phyloP scores from a whole-genome alignment of 1,139 yeast species.

The Geotrichum carabidarum region DNA sequence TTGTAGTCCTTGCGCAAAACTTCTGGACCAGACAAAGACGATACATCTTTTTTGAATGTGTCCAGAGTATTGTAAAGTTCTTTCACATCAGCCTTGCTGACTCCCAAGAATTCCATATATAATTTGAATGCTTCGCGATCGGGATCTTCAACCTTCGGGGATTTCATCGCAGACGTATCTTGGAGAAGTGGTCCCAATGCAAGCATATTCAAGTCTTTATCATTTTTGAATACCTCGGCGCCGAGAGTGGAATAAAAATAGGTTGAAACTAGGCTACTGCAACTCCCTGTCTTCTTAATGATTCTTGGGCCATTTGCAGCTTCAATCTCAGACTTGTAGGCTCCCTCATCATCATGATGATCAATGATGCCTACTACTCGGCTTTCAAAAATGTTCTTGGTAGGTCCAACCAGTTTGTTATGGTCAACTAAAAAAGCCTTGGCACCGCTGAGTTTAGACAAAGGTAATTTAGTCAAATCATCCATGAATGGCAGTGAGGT shows the following conservation, averaged over 20 bases:
- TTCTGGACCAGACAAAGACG: constrained; percentile 55
- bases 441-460: constrained; percentile 12
- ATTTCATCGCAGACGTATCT: constrained; percentile 61
- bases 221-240: constrained; percentile 19
- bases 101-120: constrained; percentile 31
- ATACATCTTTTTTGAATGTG: constrained; percentile 56
- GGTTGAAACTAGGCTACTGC: constrained; percentile 65
- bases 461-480: constrained; percentile 42
- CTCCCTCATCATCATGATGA: constrained; percentile 75
- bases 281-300: constrained; percentile 64
- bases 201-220: constrained; percentile 44
- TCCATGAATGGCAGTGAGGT: constrained; percentile 59
- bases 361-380: constrained; percentile 64
- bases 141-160: constrained; percentile 50
- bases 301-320: constrained; percentile 50
- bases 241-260: constrained; percentile 45
- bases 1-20: constrained; percentile 79
- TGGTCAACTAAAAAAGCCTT: constrained; percentile 71
- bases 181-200: constrained; percentile 63
- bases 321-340: constrained; percentile 37
- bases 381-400: constrained; percentile 33
- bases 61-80: constrained; percentile 37
- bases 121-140: constrained; percentile 47
- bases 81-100: constrained; percentile 7
- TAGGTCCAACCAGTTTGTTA: constrained; percentile 59